Evolutionary conservation across 306 rosid genomes (phyloP).

Genomic region (Cucurbita moschata): DNA sequence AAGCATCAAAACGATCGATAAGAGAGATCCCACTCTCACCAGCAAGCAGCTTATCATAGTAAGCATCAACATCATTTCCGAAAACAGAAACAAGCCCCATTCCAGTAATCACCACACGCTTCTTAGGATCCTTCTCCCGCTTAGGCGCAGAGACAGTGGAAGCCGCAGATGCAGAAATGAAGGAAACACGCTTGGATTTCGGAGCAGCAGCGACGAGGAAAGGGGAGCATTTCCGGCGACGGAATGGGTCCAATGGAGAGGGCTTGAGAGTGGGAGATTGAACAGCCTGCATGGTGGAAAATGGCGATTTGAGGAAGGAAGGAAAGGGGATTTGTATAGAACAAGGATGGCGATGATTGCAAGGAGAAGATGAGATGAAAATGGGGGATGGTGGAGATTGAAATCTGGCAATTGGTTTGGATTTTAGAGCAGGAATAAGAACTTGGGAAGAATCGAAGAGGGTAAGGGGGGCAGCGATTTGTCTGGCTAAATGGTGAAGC

Average conservation of each 20-base stretch:
- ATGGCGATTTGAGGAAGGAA: neutral
- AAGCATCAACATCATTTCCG: conserved; percentile 62
- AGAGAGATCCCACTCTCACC: conserved; percentile 75
- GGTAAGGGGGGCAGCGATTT: neutral
- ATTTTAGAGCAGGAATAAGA: too few relatives aligned
- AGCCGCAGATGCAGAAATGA: conserved; percentile 32
- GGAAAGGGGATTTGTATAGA: neutral
- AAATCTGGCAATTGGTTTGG: neutral
- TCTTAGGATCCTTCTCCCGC: conserved; percentile 81
- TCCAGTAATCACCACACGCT: conserved; percentile 87
- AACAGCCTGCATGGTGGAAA: conserved; percentile 41
- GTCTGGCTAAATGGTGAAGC: neutral
- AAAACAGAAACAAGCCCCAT: conserved; percentile 83
- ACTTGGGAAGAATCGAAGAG: neutral
- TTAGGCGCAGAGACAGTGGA: conserved; percentile 47
- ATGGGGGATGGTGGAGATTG: neutral
- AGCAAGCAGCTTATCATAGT: conserved; percentile 69
- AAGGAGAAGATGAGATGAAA: neutral
- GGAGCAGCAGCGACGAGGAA: conserved; percentile 13
- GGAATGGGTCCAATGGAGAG: conserved; percentile 26
- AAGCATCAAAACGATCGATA: conserved; percentile 77
- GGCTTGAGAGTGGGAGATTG: conserved; percentile 40
- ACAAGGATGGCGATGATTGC: conserved; percentile 18
- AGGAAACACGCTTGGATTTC: conserved; percentile 16
- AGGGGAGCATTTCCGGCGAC: neutral